Conservation (phyloP, 2,329 filamentous ascomycete genomes). For the Chaetomiaceae sp. region DNA sequence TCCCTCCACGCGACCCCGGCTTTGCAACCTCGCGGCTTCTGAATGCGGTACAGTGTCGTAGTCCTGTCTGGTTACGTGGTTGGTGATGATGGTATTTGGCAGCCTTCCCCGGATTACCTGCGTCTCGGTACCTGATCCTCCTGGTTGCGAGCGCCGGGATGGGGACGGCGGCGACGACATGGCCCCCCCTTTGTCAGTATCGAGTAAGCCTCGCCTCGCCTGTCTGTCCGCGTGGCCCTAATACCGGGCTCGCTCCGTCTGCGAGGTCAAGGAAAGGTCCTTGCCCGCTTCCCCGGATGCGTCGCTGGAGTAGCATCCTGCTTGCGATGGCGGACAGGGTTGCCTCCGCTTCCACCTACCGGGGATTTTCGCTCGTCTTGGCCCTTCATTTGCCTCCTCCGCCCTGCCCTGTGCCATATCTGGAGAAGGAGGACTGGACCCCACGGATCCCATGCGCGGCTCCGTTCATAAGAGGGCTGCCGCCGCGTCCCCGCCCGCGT, state of each 20-base stretch:
- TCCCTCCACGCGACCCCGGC: background rate
- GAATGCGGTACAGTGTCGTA: background rate
- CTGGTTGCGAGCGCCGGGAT: too few species aligned
- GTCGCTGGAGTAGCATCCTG: slow-evolving; percentile 22
- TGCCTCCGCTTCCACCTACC: slow-evolving; percentile 22
- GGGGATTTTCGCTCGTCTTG: slow-evolving; percentile 13
- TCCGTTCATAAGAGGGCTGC: slow-evolving; percentile 12
- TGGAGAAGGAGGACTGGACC: background rate
- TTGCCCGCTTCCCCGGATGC: slow-evolving; percentile 20
- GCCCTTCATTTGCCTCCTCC: slow-evolving; percentile 11
- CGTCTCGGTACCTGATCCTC: background rate
- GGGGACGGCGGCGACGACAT: too few species aligned
- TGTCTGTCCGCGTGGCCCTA: slow-evolving; percentile 8
- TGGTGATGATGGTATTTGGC: background rate
- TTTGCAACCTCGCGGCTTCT: background rate
- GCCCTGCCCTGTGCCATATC: background rate
- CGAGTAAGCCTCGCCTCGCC: background rate
- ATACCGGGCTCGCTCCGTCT: slow-evolving; percentile 1
- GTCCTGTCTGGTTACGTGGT: background rate
- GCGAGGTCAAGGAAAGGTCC: background rate
- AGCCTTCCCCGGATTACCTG: background rate
- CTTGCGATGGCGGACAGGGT: slow-evolving; percentile 23
- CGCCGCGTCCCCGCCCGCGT: background rate
- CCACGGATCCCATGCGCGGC: background rate
- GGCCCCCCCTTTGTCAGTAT: background rate